A percentile compares a stretch with the other conserved stretches of the same genome.
phyloP scores from a whole-genome alignment of 805 yeast genomes.

The Metschnikowia lachancei region DNA sequence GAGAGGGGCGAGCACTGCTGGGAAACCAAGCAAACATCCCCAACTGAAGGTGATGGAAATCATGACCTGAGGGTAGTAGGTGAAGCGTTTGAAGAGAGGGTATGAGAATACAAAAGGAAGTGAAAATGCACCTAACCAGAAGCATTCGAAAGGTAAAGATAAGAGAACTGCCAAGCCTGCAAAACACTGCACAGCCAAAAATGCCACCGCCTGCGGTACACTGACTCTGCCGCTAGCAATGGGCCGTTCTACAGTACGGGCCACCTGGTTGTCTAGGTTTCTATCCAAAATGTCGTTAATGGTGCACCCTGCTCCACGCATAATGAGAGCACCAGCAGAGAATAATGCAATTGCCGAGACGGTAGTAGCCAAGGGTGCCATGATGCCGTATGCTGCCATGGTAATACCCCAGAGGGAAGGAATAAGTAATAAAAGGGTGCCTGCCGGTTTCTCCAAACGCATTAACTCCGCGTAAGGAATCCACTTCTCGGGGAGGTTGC shows the following conservation, averaged over 20 bases:
- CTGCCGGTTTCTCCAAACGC: constrained; percentile 95
- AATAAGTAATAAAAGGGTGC: constrained; percentile 74
- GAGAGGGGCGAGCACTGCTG: constrained; percentile 87
- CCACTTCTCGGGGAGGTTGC: constrained; percentile 65
- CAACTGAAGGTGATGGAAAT: constrained; percentile 84
- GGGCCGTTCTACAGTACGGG: constrained; percentile 89
- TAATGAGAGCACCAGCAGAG: constrained; percentile 79
- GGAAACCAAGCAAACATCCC: constrained; percentile 93
- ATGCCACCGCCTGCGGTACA: constrained; percentile 63
- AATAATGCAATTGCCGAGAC: constrained; percentile 63
- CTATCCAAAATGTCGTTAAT: constrained; percentile 87
- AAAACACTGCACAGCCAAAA: constrained; percentile 69
- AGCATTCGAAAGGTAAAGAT: constrained; percentile 76
- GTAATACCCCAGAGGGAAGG: constrained; percentile 94
- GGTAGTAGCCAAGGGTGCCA: constrained; percentile 68
- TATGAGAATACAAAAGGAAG: constrained; percentile 78
- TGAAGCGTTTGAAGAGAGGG: constrained; percentile 90
- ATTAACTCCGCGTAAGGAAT: constrained; percentile 90
- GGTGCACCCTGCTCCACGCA: constrained; percentile 98
- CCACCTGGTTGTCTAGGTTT: constrained; percentile 78
- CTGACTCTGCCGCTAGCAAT: constrained; percentile 82
- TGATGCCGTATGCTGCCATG: constrained; percentile 74
- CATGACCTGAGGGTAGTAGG: constrained; percentile 90
- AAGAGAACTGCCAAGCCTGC: constrained; percentile 72
- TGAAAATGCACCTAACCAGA: constrained; percentile 77